A percentile compares a stretch with the other conserved stretches of the same genome.
Conservation (phyloP, 345 rosid species). For the Isatis tinctoria region DNA sequence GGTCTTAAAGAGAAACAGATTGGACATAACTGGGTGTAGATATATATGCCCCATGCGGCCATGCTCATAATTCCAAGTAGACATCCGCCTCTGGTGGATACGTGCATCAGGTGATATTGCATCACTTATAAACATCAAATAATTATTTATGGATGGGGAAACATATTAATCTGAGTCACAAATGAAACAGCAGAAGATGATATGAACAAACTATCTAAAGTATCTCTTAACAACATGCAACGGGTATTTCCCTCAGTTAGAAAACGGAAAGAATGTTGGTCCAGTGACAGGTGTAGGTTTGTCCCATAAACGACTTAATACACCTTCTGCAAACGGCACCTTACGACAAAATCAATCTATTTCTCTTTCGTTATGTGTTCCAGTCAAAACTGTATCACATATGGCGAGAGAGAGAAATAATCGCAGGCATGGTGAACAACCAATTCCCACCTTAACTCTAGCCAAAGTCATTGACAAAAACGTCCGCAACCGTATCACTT, state of each 20-base stretch:
- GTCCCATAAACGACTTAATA: no score
- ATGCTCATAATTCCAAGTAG: background rate
- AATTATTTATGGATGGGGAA: background rate
- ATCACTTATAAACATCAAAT: background rate
- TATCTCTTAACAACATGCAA: background rate
- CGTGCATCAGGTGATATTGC: background rate
- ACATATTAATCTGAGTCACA: background rate
- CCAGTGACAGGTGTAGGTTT: no score
- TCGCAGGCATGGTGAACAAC: no score
- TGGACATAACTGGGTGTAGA: background rate
- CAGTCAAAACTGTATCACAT: no score
- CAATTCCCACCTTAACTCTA: no score
- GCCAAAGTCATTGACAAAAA: no score
- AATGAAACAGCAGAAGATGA: background rate
- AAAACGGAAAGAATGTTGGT: background rate
- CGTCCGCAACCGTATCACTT: no score
- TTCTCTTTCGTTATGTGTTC: no score
- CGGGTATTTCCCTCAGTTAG: background rate
- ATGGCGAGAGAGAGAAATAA: no score
- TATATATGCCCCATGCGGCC: background rate
- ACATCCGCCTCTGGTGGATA: background rate
- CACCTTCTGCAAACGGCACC: no score
- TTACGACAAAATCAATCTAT: no score
- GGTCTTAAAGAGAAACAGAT: background rate
- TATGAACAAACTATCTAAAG: background rate